A percentile compares a stretch with the other conserved stretches of the same genome.
phyloP scores from a whole-genome alignment of 306 rosid species.

The Trifolium dubium region DNA sequence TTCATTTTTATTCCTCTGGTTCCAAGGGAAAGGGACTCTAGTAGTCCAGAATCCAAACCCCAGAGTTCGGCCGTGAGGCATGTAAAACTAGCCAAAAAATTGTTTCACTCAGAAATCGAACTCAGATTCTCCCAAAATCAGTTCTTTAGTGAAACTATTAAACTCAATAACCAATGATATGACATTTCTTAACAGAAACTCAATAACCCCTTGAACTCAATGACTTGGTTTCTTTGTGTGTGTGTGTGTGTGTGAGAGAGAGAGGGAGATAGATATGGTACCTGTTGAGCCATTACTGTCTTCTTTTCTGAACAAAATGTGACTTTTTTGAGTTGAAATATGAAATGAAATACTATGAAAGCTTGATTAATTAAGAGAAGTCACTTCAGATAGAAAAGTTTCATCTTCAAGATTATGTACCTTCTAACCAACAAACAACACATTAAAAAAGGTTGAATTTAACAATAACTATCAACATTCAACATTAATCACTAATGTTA shows the following conservation, averaged over 20 bases:
- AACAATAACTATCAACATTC: slow-evolving; percentile 14
- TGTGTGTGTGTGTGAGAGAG: neutral
- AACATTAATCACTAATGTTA: slow-evolving; percentile 21
- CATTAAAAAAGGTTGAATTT: neutral
- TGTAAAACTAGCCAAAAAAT: no score
- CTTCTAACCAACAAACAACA: slow-evolving; percentile 31
- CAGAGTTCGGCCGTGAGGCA: no score
- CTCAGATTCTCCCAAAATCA: no score
- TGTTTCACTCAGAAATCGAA: no score
- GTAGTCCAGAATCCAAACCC: no score
- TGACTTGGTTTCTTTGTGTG: neutral
- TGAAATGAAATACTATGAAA: slow-evolving; percentile 36
- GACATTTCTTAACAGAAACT: no score
- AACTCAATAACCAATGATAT: no score
- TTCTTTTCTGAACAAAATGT: slow-evolving; percentile 29
- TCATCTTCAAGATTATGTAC: slow-evolving; percentile 42
- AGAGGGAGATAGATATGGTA: slow-evolving; percentile 14
- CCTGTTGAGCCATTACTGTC: slow-evolving; percentile 66
- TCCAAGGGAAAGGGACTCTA: no score
- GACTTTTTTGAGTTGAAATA: slow-evolving; percentile 5
- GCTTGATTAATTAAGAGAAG: slow-evolving; percentile 26
- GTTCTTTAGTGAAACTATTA: no score
- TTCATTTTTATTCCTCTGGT: no score
- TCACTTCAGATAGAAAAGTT: slow-evolving; percentile 45
- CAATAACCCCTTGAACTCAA: no score